Conservation (phyloP, 169 alveolate genomes). For the Amoebophrya sp. region DNA sequence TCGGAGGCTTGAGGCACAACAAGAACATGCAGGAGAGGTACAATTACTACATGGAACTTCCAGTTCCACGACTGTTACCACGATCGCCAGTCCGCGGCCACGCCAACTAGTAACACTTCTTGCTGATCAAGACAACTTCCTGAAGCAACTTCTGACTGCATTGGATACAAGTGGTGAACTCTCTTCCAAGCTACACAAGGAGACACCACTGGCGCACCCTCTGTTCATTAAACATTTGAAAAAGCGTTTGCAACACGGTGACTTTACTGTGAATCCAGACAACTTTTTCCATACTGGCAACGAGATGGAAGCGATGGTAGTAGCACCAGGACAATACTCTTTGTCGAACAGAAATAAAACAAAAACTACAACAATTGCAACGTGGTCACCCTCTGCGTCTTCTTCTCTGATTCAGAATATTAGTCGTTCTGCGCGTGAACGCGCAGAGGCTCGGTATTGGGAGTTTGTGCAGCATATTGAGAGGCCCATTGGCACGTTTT, state of each 20-base stretch:
- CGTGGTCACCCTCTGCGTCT: background rate
- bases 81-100: too few species aligned
- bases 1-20: too few species aligned
- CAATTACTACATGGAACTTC: too few species aligned
- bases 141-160: background rate
- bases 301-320: too few species aligned
- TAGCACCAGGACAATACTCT: too few species aligned
- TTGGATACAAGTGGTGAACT: background rate
- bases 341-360: too few species aligned
- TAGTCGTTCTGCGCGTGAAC: background rate
- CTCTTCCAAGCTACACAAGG: background rate
- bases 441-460: background rate
- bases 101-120: background rate
- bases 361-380: background rate
- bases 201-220: background rate
- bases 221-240: background rate
- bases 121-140: background rate
- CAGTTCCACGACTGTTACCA: too few species aligned
- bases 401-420: background rate
- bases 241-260: background rate
- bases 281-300: too few species aligned
- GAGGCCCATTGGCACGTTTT: background rate
- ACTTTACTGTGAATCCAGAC: background rate
- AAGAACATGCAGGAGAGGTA: too few species aligned
- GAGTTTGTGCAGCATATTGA: background rate